A percentile compares a stretch with the other conserved stretches of the same genome.
Conservation (phyloP, 306 rosid species). For the Rosa rugosa region DNA sequence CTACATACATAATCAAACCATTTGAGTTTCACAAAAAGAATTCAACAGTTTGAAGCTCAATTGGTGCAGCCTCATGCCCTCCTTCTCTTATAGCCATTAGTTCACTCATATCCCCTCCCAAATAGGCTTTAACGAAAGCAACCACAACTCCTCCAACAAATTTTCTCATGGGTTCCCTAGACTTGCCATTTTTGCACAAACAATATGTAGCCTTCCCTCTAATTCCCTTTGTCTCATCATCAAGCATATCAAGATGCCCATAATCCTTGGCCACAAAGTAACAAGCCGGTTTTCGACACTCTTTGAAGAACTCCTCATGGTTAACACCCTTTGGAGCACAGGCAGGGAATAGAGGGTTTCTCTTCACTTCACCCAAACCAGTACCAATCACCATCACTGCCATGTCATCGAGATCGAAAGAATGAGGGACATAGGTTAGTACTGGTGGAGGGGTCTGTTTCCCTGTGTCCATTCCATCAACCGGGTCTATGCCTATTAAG, state of each 20-base stretch:
- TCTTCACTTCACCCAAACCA: conserved; percentile 59
- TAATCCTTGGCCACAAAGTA: conserved; percentile 67
- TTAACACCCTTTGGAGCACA: conserved; percentile 83
- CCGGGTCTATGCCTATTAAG: conserved; percentile 81
- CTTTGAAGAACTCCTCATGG: conserved; percentile 68
- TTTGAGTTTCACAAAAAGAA: conserved; percentile 31
- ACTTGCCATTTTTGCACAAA: conserved; percentile 67
- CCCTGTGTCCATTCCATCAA: conserved; percentile 76
- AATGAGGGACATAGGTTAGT: conserved; percentile 64
- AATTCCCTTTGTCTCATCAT: conserved; percentile 74
- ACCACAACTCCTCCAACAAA: conserved; percentile 79
- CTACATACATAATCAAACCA: background rate
- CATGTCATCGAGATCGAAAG: conserved; percentile 56
- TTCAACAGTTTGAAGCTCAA: conserved; percentile 46
- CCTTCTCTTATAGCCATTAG: conserved; percentile 50
- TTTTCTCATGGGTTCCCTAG: conserved; percentile 83
- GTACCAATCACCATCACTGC: conserved; percentile 71
- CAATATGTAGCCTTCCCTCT: conserved; percentile 57
- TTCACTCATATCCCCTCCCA: conserved; percentile 42
- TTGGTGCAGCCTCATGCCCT: conserved; percentile 35
- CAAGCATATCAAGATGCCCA: conserved; percentile 80
- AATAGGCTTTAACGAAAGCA: conserved; percentile 72
- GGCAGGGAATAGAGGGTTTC: conserved; percentile 61
- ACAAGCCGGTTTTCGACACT: conserved; percentile 59
- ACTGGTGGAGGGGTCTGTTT: conserved; percentile 84